Evolutionary conservation across 139 green algal species (phyloP).

Genomic region (Pleodorina starrii): DNA sequence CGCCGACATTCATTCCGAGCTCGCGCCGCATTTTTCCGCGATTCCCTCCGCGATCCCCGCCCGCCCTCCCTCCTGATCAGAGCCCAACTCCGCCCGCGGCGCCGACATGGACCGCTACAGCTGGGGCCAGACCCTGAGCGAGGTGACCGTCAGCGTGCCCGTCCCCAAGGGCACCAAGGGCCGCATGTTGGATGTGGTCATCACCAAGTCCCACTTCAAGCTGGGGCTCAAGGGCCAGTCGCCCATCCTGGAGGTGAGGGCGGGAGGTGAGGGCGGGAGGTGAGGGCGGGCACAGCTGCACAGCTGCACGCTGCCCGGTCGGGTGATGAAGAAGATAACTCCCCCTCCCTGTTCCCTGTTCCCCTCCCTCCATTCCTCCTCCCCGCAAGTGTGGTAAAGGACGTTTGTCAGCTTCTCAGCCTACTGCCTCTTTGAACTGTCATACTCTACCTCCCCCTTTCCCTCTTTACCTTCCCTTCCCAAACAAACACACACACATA

Average conservation of each 20-base stretch:
- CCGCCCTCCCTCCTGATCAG: too few species aligned
- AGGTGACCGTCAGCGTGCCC: constrained; percentile 85
- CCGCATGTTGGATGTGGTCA: constrained; percentile 72
- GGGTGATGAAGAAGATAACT: background rate
- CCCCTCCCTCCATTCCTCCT: background rate
- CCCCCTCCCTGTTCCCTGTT: background rate
- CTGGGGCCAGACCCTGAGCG: constrained; percentile 95
- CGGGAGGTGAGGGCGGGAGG: background rate
- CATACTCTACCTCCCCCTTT: too few species aligned
- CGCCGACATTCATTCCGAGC: too few species aligned
- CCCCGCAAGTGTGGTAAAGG: too few species aligned
- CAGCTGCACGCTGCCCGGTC: too few species aligned
- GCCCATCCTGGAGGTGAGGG: constrained; percentile 73
- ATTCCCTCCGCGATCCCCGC: too few species aligned
- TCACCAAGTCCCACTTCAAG: constrained; percentile 79
- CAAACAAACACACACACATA: background rate
- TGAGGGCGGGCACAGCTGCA: background rate
- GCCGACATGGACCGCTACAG: constrained; percentile 87
- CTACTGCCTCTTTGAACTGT: too few species aligned
- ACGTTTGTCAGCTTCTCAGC: too few species aligned
- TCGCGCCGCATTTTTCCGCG: too few species aligned
- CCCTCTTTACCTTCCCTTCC: background rate
- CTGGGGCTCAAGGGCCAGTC: constrained; percentile 84
- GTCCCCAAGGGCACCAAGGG: constrained; percentile 83
- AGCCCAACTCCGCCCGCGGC: constrained; percentile 92